Evolutionary conservation across 805 yeast species (phyloP), one percentile per base, ranked within the genome.

Genomic region (Ogataea nakhonphanomensis): DNA sequence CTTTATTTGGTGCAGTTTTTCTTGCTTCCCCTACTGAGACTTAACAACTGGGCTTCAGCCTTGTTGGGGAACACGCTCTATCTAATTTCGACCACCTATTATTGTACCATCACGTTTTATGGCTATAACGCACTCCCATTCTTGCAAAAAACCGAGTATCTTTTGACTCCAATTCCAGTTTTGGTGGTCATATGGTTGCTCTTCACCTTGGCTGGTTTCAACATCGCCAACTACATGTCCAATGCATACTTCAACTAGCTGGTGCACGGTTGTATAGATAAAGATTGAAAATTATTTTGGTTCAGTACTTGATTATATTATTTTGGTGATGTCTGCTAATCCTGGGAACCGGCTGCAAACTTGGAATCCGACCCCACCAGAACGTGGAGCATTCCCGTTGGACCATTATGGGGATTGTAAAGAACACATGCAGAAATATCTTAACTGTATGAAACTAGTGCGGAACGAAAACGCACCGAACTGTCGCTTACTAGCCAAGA

Each of bases 331-430:
- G 66, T 61, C 66, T 24, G 73, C 69, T 3, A 68, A 67, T 43
- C 73, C 72, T 29, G 79, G 79, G 25, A 70, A 70, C 43, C 57
- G 73, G 11, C 51, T 71, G 34, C 59, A 64, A 30, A 65, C 71
- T 30, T 73, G 83, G 70, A 70, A 78, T 10, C 96, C 97, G 8
- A 83, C 91, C 0, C 96, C 99, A 15, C 99, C 99, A 2, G 96
- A 91, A 50, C 69, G 96, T 50, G 99, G 99, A 0, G 87, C 98
- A 0, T 91, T 91, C 62, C 99, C 98, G 0, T 67, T 91, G 32
- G 99, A 91, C 57, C 99, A 91, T 57, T 69, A 64, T 45, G 82
- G 81, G 7, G 98, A 93, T 49, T 91, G 98, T 58, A 77, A 79
- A 15, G 69, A 70, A 15, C 75, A 78, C 43, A 93, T 90, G 93